Base-by-base conservation (phyloP, 495 filamentous ascomycete genomes). In the Immersiella caudata region DNA sequence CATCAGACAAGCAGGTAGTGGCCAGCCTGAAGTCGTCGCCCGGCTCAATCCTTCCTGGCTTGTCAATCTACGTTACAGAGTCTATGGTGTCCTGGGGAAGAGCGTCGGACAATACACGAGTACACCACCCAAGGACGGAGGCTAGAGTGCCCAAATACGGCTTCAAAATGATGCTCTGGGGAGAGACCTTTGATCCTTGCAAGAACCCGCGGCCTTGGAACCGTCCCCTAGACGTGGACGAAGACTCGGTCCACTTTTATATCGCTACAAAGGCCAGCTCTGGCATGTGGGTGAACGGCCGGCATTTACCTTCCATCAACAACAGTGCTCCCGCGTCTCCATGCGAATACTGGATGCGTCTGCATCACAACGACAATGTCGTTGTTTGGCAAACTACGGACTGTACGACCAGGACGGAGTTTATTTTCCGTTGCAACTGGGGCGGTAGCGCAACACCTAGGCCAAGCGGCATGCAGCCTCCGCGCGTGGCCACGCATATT, bases 1-100 rank as follows among this genome's bases (percentile, higher is more conserved):
- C 65, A 0, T 33, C 9, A 22, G 70, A 67, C 25, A 67, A 70
- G 33, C 64, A 68, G 7, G 62, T 74, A 2, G 73, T 82, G 20
- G 81, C 76, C 2, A 64, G 69, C 6, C 68, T 84, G 29, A 69
- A 78, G 57, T 82, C 82, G 4, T 46, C 82, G 0, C 64, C 76
- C 0, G 80, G 79, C 16, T 90, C 88, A 6, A 74, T 77, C 20
- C 61, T 87, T 2, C 60, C 71, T 0, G 84, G 81, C 35, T 73
- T 93, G 25, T 85, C 82, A 2, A 78, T 96, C 29, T 81, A 79
- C 25, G 79, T 97, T 25, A 87, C 87, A 55, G 79, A 85, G 25
- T 86, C 86, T 14, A 74, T 90, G 76, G 87, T 88, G 0, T 89
- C 88, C 2, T 97, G 90, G 88, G 94, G 94, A 35, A 88, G 94